These are phyloP conservation scores for Citrullus colocynthis DNA, from an alignment of 306 rosid species.

Conservation along the genomic window DNA sequence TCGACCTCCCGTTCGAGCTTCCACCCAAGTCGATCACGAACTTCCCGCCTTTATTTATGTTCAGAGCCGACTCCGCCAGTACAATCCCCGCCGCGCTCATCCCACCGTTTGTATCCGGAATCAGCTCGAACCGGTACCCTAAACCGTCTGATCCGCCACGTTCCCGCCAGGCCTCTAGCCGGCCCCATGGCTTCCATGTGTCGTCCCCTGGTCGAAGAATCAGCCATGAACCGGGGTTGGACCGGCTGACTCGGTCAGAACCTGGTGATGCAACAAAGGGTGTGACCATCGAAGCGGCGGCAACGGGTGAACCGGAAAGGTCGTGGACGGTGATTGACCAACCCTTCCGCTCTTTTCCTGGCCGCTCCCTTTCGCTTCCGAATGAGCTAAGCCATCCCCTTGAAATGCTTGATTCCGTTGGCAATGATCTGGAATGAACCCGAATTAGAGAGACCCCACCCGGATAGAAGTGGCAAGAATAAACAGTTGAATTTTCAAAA, in stretches of 20 bases:
- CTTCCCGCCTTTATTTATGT: conserved; percentile 40
- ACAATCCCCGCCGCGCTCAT: conserved; percentile 49
- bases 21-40: conserved; percentile 38
- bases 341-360: conserved; percentile 59
- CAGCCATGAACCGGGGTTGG: conserved; percentile 67
- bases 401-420: conserved; percentile 26
- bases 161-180: conserved; percentile 70
- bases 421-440: conserved; percentile 32
- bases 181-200: conserved; percentile 69
- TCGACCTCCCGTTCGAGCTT: conserved; percentile 4
- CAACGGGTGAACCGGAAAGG: conserved; percentile 68
- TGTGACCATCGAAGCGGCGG: conserved; percentile 59
- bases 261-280: conserved; percentile 66
- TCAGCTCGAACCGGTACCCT: conserved; percentile 49
- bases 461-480: neutral
- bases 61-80: conserved; percentile 54
- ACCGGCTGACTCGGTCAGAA: conserved; percentile 58
- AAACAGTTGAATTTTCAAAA: neutral
- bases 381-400: conserved; percentile 53
- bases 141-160: conserved; percentile 55
- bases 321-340: conserved; percentile 68
- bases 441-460: neutral
- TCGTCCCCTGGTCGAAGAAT: conserved; percentile 56
- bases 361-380: conserved; percentile 63
- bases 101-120: conserved; percentile 45